Evolutionary conservation across 768 basidiomycete genomes (phyloP).

Genomic region (Rhizopogon sp.): DNA sequence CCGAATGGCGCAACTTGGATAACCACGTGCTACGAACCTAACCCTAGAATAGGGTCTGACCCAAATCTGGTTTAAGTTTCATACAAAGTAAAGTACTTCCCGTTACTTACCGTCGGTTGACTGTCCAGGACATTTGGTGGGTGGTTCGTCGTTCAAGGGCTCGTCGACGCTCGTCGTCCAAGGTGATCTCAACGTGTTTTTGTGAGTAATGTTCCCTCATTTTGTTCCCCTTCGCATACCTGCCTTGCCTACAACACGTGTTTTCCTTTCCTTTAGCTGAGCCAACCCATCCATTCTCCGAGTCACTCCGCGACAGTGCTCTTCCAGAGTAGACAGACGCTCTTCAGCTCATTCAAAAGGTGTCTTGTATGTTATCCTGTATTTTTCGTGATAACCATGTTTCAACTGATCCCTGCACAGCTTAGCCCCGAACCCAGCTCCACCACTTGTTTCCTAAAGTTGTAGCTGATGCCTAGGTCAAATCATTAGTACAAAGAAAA

Average conservation of each 20-base stretch:
- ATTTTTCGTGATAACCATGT: not conserved
- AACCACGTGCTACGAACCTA: too few species aligned
- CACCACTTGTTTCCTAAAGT: not conserved
- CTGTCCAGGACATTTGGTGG: too few species aligned
- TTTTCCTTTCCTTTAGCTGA: slow-evolving; percentile 30
- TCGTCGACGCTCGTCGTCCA: slow-evolving; percentile 1
- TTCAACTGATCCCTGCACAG: slow-evolving; percentile 4
- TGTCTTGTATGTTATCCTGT: not conserved
- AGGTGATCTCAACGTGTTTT: slow-evolving; percentile 3
- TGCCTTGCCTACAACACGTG: slow-evolving; percentile 44
- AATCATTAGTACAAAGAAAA: slow-evolving; percentile 5
- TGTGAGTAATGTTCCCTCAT: slow-evolving; percentile 14
- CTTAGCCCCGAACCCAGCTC: not conserved
- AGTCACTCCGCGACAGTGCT: slow-evolving; percentile 16
- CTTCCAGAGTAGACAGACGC: slow-evolving; percentile 14
- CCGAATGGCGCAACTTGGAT: too few species aligned
- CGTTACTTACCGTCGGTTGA: too few species aligned
- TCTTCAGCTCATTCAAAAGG: not conserved
- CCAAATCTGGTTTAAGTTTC: too few species aligned
- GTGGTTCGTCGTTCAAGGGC: slow-evolving; percentile 10
- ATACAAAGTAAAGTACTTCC: too few species aligned
- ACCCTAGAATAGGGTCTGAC: too few species aligned
- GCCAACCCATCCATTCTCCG: slow-evolving; percentile 30
- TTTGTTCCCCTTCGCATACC: slow-evolving; percentile 6
- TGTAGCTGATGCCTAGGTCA: slow-evolving; percentile 1